Base-by-base conservation (phyloP, 257 asterid genomes). In the Solanum ahanhuiri region DNA sequence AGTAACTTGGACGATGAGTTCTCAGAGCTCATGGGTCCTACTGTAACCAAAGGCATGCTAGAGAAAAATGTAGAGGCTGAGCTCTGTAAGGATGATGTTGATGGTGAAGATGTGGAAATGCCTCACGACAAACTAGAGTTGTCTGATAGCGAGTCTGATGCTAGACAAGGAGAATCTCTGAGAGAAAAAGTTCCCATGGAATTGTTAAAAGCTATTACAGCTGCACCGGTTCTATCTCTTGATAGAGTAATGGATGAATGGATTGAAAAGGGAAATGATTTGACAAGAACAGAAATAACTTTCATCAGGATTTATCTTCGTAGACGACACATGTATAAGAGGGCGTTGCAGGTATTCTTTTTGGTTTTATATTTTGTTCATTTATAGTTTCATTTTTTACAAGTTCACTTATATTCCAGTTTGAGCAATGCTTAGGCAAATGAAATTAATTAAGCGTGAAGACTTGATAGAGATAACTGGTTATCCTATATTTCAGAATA, bases 321-420 rank as follows among this genome's bases (percentile, higher is more conserved):
- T 25, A 91, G 85, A 30, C 77, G 94, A 20, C 88, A 85, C 71
- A 77, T 92, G 92, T 95, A 83, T 83, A 64, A 37, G 83, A 92
- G 87, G 90, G 98, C 99, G 57, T 90, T 96, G 92, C 93, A 93
- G 98, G 99, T 96, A 57, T 85, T 86, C 35, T 73, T 83, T 67
- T 6, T 85, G 84, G 79, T 64, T 28, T 41, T 33, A 58, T 37
- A 17, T 33, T 3, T 33, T 33, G 45, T 71, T 67, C 25, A 43
- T 83, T 30, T 60, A 25, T 67, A 82, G 85, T 58, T 3, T 54
- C 66, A 33, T 9, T 33, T 9, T 82, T 71, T 33, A 71, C 28
- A 33, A 33, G 79, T 71, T 71, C 45, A 71, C 79, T 71, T 71
- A 2, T 71, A 71, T 33, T 67, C 39, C 75, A 67, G 75, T 67